phyloP scores from a whole-genome alignment of 2,329 filamentous ascomycete genomes.

The Meredithiella fracta region DNA sequence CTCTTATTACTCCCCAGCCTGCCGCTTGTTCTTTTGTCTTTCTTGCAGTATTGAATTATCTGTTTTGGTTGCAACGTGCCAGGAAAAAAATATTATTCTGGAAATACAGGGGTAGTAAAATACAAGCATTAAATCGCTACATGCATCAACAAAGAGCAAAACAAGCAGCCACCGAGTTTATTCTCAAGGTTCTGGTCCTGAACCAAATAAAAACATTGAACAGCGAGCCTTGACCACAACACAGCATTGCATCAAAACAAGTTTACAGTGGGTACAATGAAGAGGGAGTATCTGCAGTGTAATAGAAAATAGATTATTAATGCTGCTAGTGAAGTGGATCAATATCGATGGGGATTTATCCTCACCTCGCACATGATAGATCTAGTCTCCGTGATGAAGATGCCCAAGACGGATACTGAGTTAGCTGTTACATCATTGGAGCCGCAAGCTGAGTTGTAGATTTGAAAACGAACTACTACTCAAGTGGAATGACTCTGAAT shows the following conservation, averaged over 20 bases:
- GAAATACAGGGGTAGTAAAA: background rate
- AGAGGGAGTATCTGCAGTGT: too few relatives aligned
- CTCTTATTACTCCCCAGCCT: background rate
- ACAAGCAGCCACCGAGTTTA: slow-evolving; percentile 2
- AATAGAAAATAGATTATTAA: too few relatives aligned
- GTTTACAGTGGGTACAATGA: too few relatives aligned
- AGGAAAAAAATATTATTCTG: background rate
- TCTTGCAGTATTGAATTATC: background rate
- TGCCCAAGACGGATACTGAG: too few relatives aligned
- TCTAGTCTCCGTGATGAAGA: too few relatives aligned
- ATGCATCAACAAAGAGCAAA: background rate
- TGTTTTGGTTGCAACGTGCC: background rate
- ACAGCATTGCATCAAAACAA: background rate
- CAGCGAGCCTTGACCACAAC: background rate
- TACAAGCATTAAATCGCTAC: background rate
- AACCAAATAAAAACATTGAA: slow-evolving; percentile 7
- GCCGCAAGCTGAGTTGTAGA: too few relatives aligned
- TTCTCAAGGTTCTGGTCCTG: background rate
- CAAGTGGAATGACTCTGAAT: too few relatives aligned
- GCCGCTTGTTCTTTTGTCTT: background rate
- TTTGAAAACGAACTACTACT: too few relatives aligned
- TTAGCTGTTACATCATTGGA: too few relatives aligned
- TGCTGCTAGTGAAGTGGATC: too few relatives aligned
- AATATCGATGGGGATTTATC: too few relatives aligned
- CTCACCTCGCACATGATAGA: too few relatives aligned